Conservation (phyloP, 2,329 filamentous ascomycete species). For the Aspergillus hiratsukae region DNA sequence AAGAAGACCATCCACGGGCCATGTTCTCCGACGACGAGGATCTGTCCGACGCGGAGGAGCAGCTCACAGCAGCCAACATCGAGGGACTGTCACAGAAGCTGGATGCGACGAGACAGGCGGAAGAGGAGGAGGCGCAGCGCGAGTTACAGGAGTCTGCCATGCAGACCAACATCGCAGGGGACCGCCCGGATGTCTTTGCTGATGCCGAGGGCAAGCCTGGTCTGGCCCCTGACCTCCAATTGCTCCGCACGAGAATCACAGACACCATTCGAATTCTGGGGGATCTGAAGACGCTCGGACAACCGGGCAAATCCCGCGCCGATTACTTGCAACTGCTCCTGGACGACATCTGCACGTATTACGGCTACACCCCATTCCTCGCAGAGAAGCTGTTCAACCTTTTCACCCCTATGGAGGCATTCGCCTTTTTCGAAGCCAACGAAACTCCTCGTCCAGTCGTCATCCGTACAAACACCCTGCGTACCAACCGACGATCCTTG, state of each 20-base stretch:
- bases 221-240: slow-evolving; percentile 82
- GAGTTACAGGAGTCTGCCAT: slow-evolving; percentile 81
- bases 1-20: slow-evolving; percentile 53
- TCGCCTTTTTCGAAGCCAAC: slow-evolving; percentile 98
- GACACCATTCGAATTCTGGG: slow-evolving; percentile 90
- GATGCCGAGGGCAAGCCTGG: slow-evolving; percentile 56
- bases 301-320: slow-evolving; percentile 73
- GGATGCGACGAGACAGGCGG: slow-evolving; percentile 69
- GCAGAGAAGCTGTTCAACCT: slow-evolving; percentile 92
- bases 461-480: slow-evolving; percentile 93
- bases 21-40: slow-evolving; percentile 97
- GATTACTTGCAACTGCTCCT: slow-evolving; percentile 86
- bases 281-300: slow-evolving; percentile 76
- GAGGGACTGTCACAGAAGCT: slow-evolving; percentile 82
- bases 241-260: slow-evolving; percentile 82
- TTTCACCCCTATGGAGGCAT: slow-evolving; percentile 88
- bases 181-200: slow-evolving; percentile 61
- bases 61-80: slow-evolving; percentile 92
- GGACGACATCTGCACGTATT: slow-evolving; percentile 92
- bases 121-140: slow-evolving; percentile 76
- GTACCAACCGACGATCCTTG: slow-evolving; percentile 70
- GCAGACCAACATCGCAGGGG: slow-evolving; percentile 88
- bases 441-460: slow-evolving; percentile 90
- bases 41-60: slow-evolving; percentile 81
- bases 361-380: slow-evolving; percentile 91